These are phyloP conservation scores for Schwanniomyces yamadae DNA, from an alignment of 805 yeast genomes.

Conservation along the genomic window DNA sequence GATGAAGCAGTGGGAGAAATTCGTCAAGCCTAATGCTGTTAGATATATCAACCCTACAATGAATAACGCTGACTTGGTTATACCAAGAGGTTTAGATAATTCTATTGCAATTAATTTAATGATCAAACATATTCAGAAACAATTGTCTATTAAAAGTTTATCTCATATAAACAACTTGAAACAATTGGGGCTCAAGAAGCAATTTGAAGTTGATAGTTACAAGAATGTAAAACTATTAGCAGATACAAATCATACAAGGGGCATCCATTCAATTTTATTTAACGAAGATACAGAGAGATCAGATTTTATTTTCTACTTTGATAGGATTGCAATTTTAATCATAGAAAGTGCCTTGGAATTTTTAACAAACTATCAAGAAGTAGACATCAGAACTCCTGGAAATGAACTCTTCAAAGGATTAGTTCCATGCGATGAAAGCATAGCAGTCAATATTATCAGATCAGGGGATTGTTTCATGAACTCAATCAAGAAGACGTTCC, in stretches of 20 bases:
- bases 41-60: constrained; percentile 71
- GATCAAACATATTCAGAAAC: constrained; percentile 75
- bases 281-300: constrained; percentile 56
- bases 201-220: constrained; percentile 26
- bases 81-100: constrained; percentile 91
- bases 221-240: constrained; percentile 40
- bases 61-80: constrained; percentile 77
- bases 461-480: constrained; percentile 92
- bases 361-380: constrained; percentile 36
- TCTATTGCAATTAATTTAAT: constrained; percentile 74
- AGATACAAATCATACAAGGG: constrained; percentile 63
- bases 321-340: constrained; percentile 72
- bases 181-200: constrained; percentile 47
- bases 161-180: constrained; percentile 66
- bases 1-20: constrained; percentile 83
- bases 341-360: constrained; percentile 68
- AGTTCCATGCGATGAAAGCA: constrained; percentile 49
- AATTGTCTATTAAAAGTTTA: constrained; percentile 60
- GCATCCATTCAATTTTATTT: constrained; percentile 69
- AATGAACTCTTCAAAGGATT: constrained; percentile 31
- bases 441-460: constrained; percentile 78
- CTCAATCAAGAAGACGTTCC: constrained; percentile 71
- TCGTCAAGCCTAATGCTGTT: constrained; percentile 91
- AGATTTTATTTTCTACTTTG: constrained; percentile 84
- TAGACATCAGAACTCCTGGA: constrained; percentile 27